phyloP scores from a whole-genome alignment of 345 rosid species.

The Conringia planisiliqua region DNA sequence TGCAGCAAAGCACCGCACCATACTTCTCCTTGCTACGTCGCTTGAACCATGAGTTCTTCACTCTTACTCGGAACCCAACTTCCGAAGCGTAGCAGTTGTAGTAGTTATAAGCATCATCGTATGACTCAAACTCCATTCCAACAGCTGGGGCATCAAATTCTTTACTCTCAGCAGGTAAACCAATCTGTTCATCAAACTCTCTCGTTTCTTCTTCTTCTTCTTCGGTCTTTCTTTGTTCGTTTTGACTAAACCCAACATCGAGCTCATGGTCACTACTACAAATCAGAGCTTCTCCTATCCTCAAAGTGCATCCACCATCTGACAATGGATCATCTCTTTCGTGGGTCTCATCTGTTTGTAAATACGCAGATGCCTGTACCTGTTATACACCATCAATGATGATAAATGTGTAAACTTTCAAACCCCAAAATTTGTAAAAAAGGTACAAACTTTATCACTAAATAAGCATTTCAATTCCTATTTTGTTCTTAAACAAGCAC shows the following conservation, averaged over 20 bases:
- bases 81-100: conserved; percentile 74
- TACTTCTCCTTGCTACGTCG: conserved; percentile 74
- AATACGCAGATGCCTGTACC: conserved; percentile 25
- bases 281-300: conserved; percentile 36
- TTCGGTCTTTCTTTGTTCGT: conserved; percentile 23
- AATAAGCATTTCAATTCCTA: background rate
- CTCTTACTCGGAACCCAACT: conserved; percentile 70
- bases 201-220: conserved; percentile 11
- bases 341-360: conserved; percentile 39
- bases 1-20: conserved; percentile 78
- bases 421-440: background rate
- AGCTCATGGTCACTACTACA: conserved; percentile 38
- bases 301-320: conserved; percentile 25
- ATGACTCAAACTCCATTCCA: conserved; percentile 83
- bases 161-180: conserved; percentile 39
- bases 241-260: conserved; percentile 31
- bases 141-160: conserved; percentile 67
- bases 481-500: background rate
- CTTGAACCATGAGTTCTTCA: conserved; percentile 83
- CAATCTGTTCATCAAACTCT: conserved; percentile 36
- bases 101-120: conserved; percentile 78
- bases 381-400: conserved; percentile 7
- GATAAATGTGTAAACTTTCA: background rate
- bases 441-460: conserved; percentile 4
- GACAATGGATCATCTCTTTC: conserved; percentile 33